Percentiles rank a stretch among this genome's conserved stretches.
phyloP scores from a whole-genome alignment of 306 rosid species.

The Vicia villosa region DNA sequence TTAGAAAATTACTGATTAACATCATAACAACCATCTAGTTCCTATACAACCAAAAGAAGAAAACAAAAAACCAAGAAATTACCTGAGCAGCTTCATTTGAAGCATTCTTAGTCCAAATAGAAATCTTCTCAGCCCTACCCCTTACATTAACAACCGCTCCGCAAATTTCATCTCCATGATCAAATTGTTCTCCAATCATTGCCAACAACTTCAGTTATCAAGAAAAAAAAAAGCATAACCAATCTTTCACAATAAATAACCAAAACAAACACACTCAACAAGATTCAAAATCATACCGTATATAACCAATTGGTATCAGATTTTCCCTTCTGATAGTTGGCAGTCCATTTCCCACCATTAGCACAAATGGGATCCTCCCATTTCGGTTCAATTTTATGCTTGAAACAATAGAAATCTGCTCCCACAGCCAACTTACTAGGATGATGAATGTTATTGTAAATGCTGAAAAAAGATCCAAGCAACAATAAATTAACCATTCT shows the following conservation, averaged over 20 bases:
- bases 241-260: neutral
- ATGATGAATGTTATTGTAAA: constrained; percentile 79
- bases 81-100: constrained; percentile 92
- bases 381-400: constrained; percentile 78
- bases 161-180: constrained; percentile 92
- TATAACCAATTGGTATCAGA: constrained; percentile 87
- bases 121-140: constrained; percentile 55
- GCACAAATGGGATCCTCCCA: constrained; percentile 98
- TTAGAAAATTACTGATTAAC: neutral
- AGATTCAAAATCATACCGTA: constrained; percentile 56
- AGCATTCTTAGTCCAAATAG: constrained; percentile 93
- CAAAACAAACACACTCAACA: neutral
- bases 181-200: constrained; percentile 97
- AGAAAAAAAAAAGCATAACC: neutral
- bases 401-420: constrained; percentile 83
- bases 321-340: constrained; percentile 43
- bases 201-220: constrained; percentile 69
- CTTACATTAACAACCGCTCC: constrained; percentile 97
- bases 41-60: neutral
- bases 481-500: neutral
- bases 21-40: neutral
- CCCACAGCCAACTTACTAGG: constrained; percentile 68
- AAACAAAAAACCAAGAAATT: constrained; percentile 7
- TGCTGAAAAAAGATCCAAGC: constrained; percentile 42
- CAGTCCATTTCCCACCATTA: constrained; percentile 91